Percentiles rank a stretch among this genome's conserved stretches.
phyloP scores from a whole-genome alignment of 208 protist species.

The Trypanosoma rangeli region DNA sequence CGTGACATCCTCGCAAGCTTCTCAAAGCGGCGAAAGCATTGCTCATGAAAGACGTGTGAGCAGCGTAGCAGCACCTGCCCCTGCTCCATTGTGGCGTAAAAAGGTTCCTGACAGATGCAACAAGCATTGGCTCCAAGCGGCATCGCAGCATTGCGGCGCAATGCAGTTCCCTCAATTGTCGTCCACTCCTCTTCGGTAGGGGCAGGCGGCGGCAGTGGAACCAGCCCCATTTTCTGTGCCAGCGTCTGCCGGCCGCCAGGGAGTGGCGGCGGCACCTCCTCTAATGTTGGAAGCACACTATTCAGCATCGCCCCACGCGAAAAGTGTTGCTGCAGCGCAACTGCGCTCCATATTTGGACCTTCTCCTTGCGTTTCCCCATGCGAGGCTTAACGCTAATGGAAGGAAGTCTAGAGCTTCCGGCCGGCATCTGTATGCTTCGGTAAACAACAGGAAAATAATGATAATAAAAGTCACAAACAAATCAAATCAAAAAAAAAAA shows the following conservation, averaged over 20 bases:
- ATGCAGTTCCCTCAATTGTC: conserved; percentile 44
- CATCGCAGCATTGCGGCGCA: conserved; percentile 31
- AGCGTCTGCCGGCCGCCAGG: conserved; percentile 53
- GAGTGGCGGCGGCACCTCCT: conserved; percentile 33
- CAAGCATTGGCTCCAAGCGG: conserved; percentile 40
- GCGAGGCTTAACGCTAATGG: conserved; percentile 34
- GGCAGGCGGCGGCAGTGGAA: conserved; percentile 53
- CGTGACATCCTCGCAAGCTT: conserved; percentile 58
- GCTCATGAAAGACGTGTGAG: conserved; percentile 84
- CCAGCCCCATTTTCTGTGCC: conserved; percentile 86
- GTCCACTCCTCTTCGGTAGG: conserved; percentile 77
- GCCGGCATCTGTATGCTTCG: conserved; percentile 14
- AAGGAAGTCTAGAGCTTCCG: conserved; percentile 28
- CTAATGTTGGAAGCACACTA: conserved; percentile 25
- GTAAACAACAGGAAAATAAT: conserved; percentile 10
- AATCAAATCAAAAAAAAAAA: background rate
- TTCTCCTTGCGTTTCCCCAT: conserved; percentile 43
- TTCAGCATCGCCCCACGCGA: conserved; percentile 35
- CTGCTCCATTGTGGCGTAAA: conserved; percentile 52
- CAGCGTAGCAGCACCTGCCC: conserved; percentile 85
- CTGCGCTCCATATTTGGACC: conserved; percentile 78
- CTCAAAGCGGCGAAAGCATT: conserved; percentile 87
- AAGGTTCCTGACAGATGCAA: conserved; percentile 79
- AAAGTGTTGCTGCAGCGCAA: conserved; percentile 88
- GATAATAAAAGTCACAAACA: background rate